Conservation (phyloP, 2,329 filamentous ascomycete species). For the Penicillium brasilianum region DNA sequence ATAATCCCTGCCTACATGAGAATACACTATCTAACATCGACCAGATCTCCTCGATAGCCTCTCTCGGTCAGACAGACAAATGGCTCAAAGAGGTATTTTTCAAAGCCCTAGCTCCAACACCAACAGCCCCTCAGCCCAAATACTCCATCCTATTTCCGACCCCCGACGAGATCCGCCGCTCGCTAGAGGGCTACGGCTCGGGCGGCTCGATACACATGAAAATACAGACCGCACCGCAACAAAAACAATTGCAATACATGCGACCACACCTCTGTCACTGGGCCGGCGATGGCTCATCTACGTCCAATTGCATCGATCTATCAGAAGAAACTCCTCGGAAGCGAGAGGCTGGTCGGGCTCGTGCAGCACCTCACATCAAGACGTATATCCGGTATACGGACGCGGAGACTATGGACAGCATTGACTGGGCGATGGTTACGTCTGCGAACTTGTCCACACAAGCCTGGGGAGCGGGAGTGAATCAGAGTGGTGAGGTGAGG, state of each 20-base stretch:
- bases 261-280: slow-evolving; percentile 75
- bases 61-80: slow-evolving; percentile 69
- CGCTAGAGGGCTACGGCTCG: slow-evolving; percentile 76
- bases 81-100: slow-evolving; percentile 75
- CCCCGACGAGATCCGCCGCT: slow-evolving; percentile 74
- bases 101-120: slow-evolving; percentile 41
- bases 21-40: slow-evolving; percentile 39
- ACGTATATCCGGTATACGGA: slow-evolving; percentile 74
- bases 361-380: slow-evolving; percentile 86
- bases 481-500: slow-evolving; percentile 64
- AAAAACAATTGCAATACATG: slow-evolving; percentile 75
- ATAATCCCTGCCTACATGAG: slow-evolving; percentile 18
- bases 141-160: slow-evolving; percentile 83
- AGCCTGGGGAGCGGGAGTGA: slow-evolving; percentile 76
- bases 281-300: slow-evolving; percentile 61
- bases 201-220: slow-evolving; percentile 84
- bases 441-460: slow-evolving; percentile 93
- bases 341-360: slow-evolving; percentile 63
- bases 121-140: slow-evolving; percentile 45
- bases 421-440: slow-evolving; percentile 86
- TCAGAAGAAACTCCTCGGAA: slow-evolving; percentile 15
- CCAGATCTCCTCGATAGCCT: slow-evolving; percentile 82
- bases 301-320: slow-evolving; percentile 16
- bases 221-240: slow-evolving; percentile 69
- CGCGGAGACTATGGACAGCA: slow-evolving; percentile 44